A percentile compares a stretch with the other conserved stretches of the same genome.
phyloP scores from a whole-genome alignment of 2,329 filamentous ascomycete species.

The Aureobasidium uvarum region DNA sequence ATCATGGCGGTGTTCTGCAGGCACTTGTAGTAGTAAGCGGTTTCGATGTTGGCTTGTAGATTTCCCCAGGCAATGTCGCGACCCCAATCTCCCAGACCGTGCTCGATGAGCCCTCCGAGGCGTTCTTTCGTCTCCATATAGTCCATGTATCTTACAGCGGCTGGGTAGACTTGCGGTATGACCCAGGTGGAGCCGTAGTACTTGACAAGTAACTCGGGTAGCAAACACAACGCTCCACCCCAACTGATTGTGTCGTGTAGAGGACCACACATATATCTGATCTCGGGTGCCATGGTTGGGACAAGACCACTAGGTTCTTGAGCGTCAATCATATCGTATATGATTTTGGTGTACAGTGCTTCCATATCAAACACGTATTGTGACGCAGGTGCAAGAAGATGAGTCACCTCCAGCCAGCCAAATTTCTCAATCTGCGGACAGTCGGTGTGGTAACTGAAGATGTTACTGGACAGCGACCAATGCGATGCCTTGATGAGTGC shows the following conservation, averaged over 20 bases:
- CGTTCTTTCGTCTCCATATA: conserved; percentile 45
- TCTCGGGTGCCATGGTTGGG: conserved; percentile 50
- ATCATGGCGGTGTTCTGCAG: conserved; percentile 42
- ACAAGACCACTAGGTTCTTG: conserved; percentile 49
- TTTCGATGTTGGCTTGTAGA: conserved; percentile 49
- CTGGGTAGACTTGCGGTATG: conserved; percentile 41
- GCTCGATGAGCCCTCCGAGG: conserved; percentile 45
- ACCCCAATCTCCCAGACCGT: conserved; percentile 48
- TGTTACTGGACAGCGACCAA: conserved; percentile 47
- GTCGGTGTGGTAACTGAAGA: conserved; percentile 51
- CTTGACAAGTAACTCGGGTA: conserved; percentile 42
- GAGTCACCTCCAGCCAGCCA: conserved; percentile 51
- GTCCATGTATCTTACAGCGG: conserved; percentile 45
- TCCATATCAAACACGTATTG: conserved; percentile 52
- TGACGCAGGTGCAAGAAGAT: conserved; percentile 47
- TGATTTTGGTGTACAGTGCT: conserved; percentile 48
- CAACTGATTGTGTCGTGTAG: conserved; percentile 50
- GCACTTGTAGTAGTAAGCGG: conserved; percentile 47
- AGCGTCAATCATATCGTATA: conserved; percentile 49
- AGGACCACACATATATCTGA: conserved; percentile 52
- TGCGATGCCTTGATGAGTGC: conserved; percentile 47
- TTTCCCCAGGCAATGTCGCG: conserved; percentile 47
- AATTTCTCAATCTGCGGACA: conserved; percentile 50
- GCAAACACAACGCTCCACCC: conserved; percentile 44
- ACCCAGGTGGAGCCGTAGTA: conserved; percentile 45